Base-by-base conservation (phyloP, 441 rosid species). In the Gossypium laxum region DNA sequence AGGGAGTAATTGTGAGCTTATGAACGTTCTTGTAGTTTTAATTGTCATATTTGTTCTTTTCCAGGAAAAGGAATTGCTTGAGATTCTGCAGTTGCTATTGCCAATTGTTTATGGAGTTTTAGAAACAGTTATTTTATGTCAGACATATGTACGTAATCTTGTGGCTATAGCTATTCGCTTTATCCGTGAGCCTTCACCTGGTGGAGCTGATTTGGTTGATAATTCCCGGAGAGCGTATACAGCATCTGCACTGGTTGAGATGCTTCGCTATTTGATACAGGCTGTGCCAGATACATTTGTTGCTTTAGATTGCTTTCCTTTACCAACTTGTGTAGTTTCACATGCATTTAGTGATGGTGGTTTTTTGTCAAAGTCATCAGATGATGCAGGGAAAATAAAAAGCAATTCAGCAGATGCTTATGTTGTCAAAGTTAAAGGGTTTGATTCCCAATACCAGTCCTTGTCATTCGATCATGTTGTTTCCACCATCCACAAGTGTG, bases 241-340 rank as follows among this genome's bases (percentile, higher is more conserved):
- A 64, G 85, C 83, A 62, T 88, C 96, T 82, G 98, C 98, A 21
- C 68, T 93, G 59, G 81, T 82, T 77, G 99, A 96, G 86, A 88
- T 96, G 97, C 86, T 96, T 78, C 89, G 89, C 57, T 96, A 91
- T 79, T 82, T 96, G 87, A 86, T 93, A 72, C 84, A 89, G 72
- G 97, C 95, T 82, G 94, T 89, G 24, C 98, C 99, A 1, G 97
- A 96, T 81, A 85, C 99, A 61, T 93, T 93, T 85, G 97, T 96
- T 82, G 91, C 96, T 71, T 69, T 90, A 76, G 97, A 93, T 82
- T 96, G 92, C 87, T 90, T 93, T 74, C 98, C 99, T 32, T 87
- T 96, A 74, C 99, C 98, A 18, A 74, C 89, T 18, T 85, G 86
- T 74, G 87, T 91, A 54, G 72, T 91, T 70, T 90, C 96, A 64